phyloP scores from a whole-genome alignment of 148 eudicot genomes.

The Vaccinium corymbosum region DNA sequence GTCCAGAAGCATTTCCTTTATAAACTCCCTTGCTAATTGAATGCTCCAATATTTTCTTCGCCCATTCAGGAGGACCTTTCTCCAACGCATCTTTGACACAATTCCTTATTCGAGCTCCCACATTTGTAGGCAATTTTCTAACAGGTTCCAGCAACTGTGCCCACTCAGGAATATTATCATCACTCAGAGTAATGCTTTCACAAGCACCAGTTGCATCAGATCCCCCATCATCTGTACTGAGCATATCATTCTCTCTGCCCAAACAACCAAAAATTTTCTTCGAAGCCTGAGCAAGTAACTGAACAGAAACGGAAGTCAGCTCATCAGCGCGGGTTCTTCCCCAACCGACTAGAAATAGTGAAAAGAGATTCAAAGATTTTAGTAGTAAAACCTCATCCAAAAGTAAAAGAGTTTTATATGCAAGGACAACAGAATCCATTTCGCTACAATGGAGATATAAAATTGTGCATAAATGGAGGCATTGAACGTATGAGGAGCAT shows the following conservation, averaged over 20 bases:
- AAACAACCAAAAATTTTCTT: conserved; percentile 48
- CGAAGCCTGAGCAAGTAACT: conserved; percentile 67
- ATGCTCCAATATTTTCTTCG: conserved; percentile 57
- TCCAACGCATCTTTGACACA: conserved; percentile 59
- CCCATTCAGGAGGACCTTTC: conserved; percentile 79
- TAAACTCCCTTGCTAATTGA: conserved; percentile 78
- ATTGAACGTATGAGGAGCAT: not conserved
- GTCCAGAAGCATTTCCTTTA: conserved; percentile 83
- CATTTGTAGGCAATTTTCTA: conserved; percentile 76
- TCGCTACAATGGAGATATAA: not conserved
- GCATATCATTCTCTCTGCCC: conserved; percentile 29
- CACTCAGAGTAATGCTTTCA: conserved; percentile 24
- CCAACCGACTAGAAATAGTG: not conserved
- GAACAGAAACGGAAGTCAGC: conserved; percentile 29
- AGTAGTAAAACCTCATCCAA: conserved; percentile 3
- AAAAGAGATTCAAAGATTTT: not conserved
- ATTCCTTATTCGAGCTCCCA: conserved; percentile 69
- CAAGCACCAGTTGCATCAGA: conserved; percentile 35
- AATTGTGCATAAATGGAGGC: not conserved
- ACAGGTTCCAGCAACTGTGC: conserved; percentile 67
- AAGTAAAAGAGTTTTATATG: not conserved
- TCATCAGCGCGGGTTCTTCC: conserved; percentile 6
- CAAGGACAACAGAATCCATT: conserved; percentile 4
- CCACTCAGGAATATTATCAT: conserved; percentile 61
- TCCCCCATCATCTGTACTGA: conserved; percentile 46